Percentiles rank a stretch among this genome's conserved stretches.
phyloP scores from a whole-genome alignment of 306 rosid genomes.

The Purshia tridentata region DNA sequence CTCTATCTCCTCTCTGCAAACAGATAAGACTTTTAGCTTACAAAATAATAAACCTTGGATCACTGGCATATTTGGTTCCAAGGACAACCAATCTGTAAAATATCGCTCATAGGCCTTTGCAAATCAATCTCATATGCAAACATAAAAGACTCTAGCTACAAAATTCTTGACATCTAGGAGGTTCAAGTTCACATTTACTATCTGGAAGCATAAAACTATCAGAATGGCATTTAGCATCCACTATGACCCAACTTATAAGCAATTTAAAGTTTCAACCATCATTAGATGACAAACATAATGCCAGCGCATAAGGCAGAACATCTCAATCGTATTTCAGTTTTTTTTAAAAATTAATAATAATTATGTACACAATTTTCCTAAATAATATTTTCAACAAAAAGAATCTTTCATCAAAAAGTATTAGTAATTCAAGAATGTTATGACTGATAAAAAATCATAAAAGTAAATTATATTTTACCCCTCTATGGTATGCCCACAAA shows the following conservation, averaged over 20 bases:
- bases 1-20: conserved; percentile 85
- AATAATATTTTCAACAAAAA: conserved; percentile 3
- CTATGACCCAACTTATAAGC: neutral
- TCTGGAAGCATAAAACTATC: neutral
- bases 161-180: neutral
- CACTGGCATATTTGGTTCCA: neutral
- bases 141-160: neutral
- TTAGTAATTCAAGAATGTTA: neutral
- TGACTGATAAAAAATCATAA: neutral
- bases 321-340: neutral
- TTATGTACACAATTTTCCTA: neutral
- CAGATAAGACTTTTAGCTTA: conserved; percentile 9
- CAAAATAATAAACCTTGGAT: neutral
- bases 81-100: neutral
- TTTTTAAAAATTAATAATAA: neutral
- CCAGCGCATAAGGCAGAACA: neutral
- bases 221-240: neutral
- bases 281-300: neutral
- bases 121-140: neutral
- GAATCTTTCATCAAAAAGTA: neutral
- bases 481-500: neutral
- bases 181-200: neutral
- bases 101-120: neutral
- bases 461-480: neutral
- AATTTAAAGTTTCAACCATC: neutral